Conservation (phyloP, 805 yeast genomes). For the Cyberlindnera euphorbiiphila region DNA sequence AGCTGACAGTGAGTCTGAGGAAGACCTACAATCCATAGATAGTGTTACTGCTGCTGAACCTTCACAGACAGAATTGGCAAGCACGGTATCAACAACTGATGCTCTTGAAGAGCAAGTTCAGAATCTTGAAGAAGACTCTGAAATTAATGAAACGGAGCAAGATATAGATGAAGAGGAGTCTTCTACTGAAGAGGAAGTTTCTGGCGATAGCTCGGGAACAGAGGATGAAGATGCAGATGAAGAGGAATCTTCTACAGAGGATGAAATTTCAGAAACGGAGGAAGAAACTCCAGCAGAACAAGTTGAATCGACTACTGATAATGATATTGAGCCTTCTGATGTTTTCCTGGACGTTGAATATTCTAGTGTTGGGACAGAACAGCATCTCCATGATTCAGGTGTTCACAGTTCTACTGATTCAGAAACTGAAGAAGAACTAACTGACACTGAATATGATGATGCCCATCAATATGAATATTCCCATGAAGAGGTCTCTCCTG, state of each 20-base stretch:
- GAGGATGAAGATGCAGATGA: conserved; percentile 1
- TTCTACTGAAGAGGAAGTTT: conserved; percentile 1
- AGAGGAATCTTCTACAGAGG: conserved; percentile 1
- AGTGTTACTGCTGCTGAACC: background rate
- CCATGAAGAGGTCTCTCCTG: no score
- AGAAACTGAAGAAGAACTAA: background rate
- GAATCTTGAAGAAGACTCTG: background rate
- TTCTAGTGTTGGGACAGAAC: no score
- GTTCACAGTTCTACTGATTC: no score
- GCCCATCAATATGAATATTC: no score
- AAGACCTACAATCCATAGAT: background rate
- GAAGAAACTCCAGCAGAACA: conserved; percentile 6
- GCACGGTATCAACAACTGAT: no score
- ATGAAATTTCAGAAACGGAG: background rate
- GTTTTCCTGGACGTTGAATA: no score
- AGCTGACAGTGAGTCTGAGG: conserved; percentile 7
- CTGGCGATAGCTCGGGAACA: no score
- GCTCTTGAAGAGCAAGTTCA: no score
- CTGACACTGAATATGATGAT: background rate
- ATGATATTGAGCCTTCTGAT: no score
- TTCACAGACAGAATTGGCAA: background rate
- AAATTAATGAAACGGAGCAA: background rate
- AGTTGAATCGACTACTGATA: conserved; percentile 5
- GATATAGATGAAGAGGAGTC: conserved; percentile 1
- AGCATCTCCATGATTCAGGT: no score